A percentile compares a stretch with the other conserved stretches of the same genome.
Conservation (phyloP, 108 stramenopile genomes). For the Pelagomonas calceolata region DNA sequence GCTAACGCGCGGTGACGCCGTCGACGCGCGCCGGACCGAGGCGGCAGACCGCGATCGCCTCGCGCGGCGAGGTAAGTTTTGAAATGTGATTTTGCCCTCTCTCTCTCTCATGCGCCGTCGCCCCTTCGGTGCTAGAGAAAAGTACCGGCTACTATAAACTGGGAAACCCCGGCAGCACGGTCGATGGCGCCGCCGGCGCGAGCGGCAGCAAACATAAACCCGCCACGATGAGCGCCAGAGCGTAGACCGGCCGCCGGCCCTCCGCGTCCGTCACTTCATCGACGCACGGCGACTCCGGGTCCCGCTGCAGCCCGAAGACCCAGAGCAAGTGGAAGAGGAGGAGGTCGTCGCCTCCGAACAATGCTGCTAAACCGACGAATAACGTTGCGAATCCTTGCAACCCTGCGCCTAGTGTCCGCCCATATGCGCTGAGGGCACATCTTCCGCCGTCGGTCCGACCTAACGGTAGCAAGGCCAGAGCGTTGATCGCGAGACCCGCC, state of each 20-base stretch:
- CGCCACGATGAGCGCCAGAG: neutral
- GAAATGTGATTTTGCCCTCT: too few relatives aligned
- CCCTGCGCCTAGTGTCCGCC: constrained; percentile 34
- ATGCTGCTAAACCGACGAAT: constrained; percentile 29
- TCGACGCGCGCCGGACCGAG: too few relatives aligned
- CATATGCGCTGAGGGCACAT: constrained; percentile 53
- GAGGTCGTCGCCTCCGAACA: constrained; percentile 31
- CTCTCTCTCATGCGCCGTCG: too few relatives aligned
- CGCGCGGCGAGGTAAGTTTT: too few relatives aligned
- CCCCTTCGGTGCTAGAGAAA: too few relatives aligned
- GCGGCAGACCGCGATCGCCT: too few relatives aligned
- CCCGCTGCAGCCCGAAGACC: constrained; percentile 42
- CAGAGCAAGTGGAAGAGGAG: constrained; percentile 43
- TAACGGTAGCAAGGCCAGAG: constrained; percentile 74
- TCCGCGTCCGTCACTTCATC: constrained; percentile 59
- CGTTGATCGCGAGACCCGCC: constrained; percentile 61
- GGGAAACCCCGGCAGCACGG: too few relatives aligned
- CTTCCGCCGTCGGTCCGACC: constrained; percentile 78
- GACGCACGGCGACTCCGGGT: constrained; percentile 49
- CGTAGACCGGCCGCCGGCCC: constrained; percentile 30
- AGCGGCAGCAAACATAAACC: neutral
- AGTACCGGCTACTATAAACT: too few relatives aligned
- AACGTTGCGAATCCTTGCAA: constrained; percentile 38
- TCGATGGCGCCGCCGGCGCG: neutral
- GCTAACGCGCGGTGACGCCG: too few relatives aligned